A percentile compares a stretch with the other conserved stretches of the same genome.
These are phyloP conservation scores for Wallemia mellicola DNA, from an alignment of 1,284 basidiomycete species.

Conservation along the genomic window DNA sequence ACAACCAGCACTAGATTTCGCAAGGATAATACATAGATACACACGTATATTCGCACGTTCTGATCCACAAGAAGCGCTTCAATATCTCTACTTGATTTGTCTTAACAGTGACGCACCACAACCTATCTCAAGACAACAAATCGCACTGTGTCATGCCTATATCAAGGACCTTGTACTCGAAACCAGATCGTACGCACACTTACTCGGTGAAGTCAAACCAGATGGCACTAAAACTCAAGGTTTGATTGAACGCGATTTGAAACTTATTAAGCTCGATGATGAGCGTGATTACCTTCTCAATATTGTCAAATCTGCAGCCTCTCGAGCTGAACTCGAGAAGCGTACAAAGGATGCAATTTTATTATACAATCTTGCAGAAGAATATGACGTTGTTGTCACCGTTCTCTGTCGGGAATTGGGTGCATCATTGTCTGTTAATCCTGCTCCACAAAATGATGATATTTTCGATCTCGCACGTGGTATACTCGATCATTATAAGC, in stretches of 20 bases:
- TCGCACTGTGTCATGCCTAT: slow-evolving; percentile 57
- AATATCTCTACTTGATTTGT: slow-evolving; percentile 76
- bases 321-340: slow-evolving; percentile 31
- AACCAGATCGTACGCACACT: slow-evolving; percentile 48
- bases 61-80: slow-evolving; percentile 72
- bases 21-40: slow-evolving; percentile 71
- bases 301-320: slow-evolving; percentile 53
- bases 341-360: slow-evolving; percentile 73
- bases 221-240: slow-evolving; percentile 76
- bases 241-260: slow-evolving; percentile 50
- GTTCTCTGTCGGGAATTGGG: slow-evolving; percentile 71
- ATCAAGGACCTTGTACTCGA: slow-evolving; percentile 63
- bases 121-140: slow-evolving; percentile 43
- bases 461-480: slow-evolving; percentile 50
- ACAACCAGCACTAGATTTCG: slow-evolving; percentile 30
- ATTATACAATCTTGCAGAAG: slow-evolving; percentile 77
- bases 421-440: slow-evolving; percentile 36
- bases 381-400: slow-evolving; percentile 59
- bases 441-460: slow-evolving; percentile 26
- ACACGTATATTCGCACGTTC: slow-evolving; percentile 66
- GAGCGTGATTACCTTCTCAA: slow-evolving; percentile 43
- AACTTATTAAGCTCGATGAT: slow-evolving; percentile 42
- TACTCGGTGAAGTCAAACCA: slow-evolving; percentile 63
- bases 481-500: slow-evolving; percentile 62
- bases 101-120: slow-evolving; percentile 36